Evolutionary conservation across 108 stramenopile genomes (phyloP).

Genomic region (Bacterosira constricta): DNA sequence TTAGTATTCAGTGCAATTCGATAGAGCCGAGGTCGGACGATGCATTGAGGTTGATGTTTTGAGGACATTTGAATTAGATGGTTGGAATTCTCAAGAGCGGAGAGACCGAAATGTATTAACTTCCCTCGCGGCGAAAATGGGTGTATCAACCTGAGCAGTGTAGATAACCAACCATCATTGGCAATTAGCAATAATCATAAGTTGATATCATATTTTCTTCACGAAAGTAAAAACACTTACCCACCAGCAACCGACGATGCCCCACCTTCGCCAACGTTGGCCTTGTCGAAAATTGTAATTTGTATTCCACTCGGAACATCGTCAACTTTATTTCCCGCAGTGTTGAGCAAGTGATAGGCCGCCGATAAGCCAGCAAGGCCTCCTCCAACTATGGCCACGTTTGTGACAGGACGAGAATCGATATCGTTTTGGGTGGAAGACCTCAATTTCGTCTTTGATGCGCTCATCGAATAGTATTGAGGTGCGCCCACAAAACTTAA

Average conservation of each 20-base stretch:
- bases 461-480: too few relatives aligned
- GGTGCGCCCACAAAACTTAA: too few relatives aligned
- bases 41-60: constrained; percentile 41
- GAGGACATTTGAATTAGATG: constrained; percentile 52
- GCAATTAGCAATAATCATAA: not conserved
- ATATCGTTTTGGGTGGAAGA: too few relatives aligned
- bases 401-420: too few relatives aligned
- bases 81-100: constrained; percentile 63
- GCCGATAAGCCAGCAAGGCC: constrained; percentile 80
- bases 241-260: constrained; percentile 87
- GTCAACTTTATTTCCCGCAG: not conserved
- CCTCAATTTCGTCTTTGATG: too few relatives aligned
- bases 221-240: constrained; percentile 43
- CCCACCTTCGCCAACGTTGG: constrained; percentile 65
- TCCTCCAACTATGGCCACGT: constrained; percentile 78
- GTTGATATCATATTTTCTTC: not conserved
- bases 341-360: constrained; percentile 67
- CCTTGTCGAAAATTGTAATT: constrained; percentile 71
- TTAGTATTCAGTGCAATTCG: constrained; percentile 64
- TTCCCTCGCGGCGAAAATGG: constrained; percentile 85
- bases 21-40: constrained; percentile 62
- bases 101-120: constrained; percentile 69
- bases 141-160: constrained; percentile 64
- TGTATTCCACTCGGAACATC: constrained; percentile 2
- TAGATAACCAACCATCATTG: not conserved